Evolutionary conservation across 495 filamentous ascomycete species (phyloP).

Genomic region (Neurospora sp.): DNA sequence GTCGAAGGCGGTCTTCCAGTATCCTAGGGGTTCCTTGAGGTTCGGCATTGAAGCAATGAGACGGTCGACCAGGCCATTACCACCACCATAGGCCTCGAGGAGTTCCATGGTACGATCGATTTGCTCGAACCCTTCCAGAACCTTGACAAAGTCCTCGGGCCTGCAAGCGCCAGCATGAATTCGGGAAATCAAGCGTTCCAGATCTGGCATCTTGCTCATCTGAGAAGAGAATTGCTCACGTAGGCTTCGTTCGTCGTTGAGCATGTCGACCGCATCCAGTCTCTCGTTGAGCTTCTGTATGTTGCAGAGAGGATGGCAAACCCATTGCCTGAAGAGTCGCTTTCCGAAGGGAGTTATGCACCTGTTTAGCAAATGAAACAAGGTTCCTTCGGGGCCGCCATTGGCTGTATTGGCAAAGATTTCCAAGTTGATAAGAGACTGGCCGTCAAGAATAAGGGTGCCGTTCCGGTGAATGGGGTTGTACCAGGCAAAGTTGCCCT

Average conservation of each 20-base stretch:
- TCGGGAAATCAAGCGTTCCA: conserved; percentile 88
- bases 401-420: conserved; percentile 93
- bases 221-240: conserved; percentile 78
- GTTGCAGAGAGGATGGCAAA: conserved; percentile 90
- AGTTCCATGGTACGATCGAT: conserved; percentile 85
- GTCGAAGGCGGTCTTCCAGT: conserved; percentile 93
- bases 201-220: conserved; percentile 82
- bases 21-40: conserved; percentile 56
- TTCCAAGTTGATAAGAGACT: conserved; percentile 95
- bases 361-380: conserved; percentile 83
- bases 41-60: conserved; percentile 80
- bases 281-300: conserved; percentile 80
- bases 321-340: conserved; percentile 93
- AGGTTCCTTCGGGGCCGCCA: conserved; percentile 70
- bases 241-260: conserved; percentile 71
- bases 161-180: conserved; percentile 86
- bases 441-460: conserved; percentile 88
- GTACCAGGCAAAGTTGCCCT: conserved; percentile 87
- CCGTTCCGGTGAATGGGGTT: conserved; percentile 90
- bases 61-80: conserved; percentile 74
- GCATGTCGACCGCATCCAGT: conserved; percentile 88
- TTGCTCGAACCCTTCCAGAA: conserved; percentile 94
- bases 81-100: conserved; percentile 56
- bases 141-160: conserved; percentile 83
- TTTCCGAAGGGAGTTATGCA: conserved; percentile 98